Percentiles rank a stretch among this genome's conserved stretches.
Evolutionary conservation across 1,284 basidiomycete species (phyloP).

Genomic region (Trametes sp.): DNA sequence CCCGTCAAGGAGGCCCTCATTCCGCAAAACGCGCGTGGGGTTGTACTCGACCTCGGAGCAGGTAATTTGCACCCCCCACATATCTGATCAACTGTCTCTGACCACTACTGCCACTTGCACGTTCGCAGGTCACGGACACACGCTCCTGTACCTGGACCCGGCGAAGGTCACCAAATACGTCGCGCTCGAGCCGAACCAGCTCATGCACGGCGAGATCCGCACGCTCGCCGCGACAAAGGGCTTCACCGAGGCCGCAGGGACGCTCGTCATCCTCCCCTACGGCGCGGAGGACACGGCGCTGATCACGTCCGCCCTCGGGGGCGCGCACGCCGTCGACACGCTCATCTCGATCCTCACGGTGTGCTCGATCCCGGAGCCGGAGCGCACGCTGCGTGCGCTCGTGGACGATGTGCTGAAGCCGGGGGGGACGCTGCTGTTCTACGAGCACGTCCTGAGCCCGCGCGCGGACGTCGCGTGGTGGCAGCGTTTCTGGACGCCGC

Average conservation of each 20-base stretch:
- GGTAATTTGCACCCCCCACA: conserved; percentile 54
- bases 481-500: conserved; percentile 72
- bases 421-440: conserved; percentile 65
- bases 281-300: conserved; percentile 61
- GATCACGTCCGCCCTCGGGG: conserved; percentile 54
- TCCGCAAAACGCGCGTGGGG: conserved; percentile 60
- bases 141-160: conserved; percentile 63
- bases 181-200: conserved; percentile 70
- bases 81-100: too few species aligned
- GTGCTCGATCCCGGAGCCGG: conserved; percentile 64
- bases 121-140: conserved; percentile 71
- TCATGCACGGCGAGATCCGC: conserved; percentile 67
- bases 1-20: conserved; percentile 58
- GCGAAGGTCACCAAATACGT: conserved; percentile 65
- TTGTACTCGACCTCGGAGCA: conserved; percentile 75
- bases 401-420: conserved; percentile 58
- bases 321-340: conserved; percentile 54
- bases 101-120: too few species aligned
- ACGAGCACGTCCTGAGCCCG: conserved; percentile 69
- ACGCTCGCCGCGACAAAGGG: conserved; percentile 55
- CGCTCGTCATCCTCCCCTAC: conserved; percentile 54
- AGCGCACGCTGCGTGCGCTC: conserved; percentile 51
- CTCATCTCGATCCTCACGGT: conserved; percentile 65
- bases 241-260: conserved; percentile 57
- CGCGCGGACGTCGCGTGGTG: conserved; percentile 63